Evolutionary conservation across 75 land plant genomes (phyloP), one percentile per base, ranked within the genome.

Genomic region (Selaginella tamariscina): DNA sequence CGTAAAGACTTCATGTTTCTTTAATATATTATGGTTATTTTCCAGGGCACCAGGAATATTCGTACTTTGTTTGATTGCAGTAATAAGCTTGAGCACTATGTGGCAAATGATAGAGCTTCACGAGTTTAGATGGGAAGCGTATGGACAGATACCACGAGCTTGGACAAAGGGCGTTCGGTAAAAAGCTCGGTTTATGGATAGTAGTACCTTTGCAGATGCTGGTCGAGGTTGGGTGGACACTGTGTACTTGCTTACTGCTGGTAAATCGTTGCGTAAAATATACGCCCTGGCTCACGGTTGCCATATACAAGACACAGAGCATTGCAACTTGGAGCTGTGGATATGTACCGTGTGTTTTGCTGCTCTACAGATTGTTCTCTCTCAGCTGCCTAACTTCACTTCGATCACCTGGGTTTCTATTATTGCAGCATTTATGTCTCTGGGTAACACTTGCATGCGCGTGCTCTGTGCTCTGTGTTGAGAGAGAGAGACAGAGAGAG

Each of bases 341-440:
- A 2, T 9, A 2, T 59, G 62, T 9, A 26, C 21, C 26, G 8
- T 59, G 62, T 5, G 9, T 8, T 59, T 59, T 59, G 62, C 62
- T 9, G 8, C 26, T 5, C 9, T 59, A 5, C 62, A 59, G 62
- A 2, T 59, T 23, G 9, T 59, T n/a, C 62, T 59, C 21, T 23
- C 27, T 5, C 62, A 59, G 62, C 26, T 59, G 5, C 62, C 21
- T 2, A 8, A 59, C 8, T 27, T 59, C 62, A 59, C 62, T 5
- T 59, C 62, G n/a, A 59, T 59, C 62, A 59, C 62, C 62, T 59
- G 62, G 62, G 26, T 59, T 59, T 59, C 62, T 5, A 59, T 59
- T 27, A 59, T 59, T 23, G 62, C 62, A 2, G 26, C 62, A 8
- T 59, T 59, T n/a, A 59, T 26, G 62, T 26, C 24, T 23, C 26